Conservation (phyloP, 73 alveolate species). For the Paramecium sexaurelia region DNA sequence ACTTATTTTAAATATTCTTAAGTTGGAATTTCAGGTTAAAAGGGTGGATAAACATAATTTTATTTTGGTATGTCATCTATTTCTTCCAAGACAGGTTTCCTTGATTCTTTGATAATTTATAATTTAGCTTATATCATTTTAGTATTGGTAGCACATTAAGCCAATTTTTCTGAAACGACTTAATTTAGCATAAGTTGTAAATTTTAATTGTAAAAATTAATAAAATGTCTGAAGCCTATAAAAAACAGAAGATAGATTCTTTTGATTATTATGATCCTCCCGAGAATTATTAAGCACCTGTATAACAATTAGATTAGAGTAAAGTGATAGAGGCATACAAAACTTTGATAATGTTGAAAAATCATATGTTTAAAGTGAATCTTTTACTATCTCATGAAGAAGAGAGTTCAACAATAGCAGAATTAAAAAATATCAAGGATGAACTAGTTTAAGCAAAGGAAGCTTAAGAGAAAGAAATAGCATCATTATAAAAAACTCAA, state of each 20-base stretch:
- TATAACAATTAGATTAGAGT: neutral
- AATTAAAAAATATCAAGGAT: slow-evolving; percentile 34
- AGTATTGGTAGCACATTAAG: neutral
- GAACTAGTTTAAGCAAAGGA: slow-evolving; percentile 44
- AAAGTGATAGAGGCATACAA: neutral
- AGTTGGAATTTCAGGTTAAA: neutral
- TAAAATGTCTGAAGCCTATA: slow-evolving; percentile 8
- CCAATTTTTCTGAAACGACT: neutral
- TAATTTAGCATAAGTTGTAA: neutral
- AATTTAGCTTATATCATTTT: neutral
- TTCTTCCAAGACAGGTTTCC: neutral
- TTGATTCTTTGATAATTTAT: neutral
- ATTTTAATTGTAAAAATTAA: neutral
- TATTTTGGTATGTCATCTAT: neutral
- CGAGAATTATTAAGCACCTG: neutral
- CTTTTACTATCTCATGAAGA: slow-evolving; percentile 34
- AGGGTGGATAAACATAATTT: neutral
- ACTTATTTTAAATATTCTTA: neutral
- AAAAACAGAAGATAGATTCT: neutral
- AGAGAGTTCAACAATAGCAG: slow-evolving; percentile 45
- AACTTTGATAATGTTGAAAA: slow-evolving; percentile 51
- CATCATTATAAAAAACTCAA: slow-evolving; percentile 14
- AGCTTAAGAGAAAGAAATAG: slow-evolving; percentile 31
- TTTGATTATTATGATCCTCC: slow-evolving; percentile 21
- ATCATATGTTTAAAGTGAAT: slow-evolving; percentile 58